Base-by-base conservation (phyloP, 371 early-diverging fungal species). In the Chytridium lagenaria region DNA sequence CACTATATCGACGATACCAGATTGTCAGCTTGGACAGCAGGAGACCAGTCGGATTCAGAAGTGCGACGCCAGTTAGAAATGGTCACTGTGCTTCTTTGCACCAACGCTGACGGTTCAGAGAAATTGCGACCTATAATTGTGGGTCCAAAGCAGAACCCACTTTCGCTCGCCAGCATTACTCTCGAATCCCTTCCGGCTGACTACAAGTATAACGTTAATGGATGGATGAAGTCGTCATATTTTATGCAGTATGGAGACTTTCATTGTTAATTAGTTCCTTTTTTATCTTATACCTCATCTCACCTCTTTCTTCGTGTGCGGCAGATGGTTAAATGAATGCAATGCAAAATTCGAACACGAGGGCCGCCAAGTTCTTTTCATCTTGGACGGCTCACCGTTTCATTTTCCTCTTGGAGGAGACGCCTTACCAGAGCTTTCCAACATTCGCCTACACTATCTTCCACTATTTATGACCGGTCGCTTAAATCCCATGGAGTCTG, bases 371-470 rank as follows among this genome's bases (percentile, higher is more conserved):
- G 55, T 52, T 22, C 26, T 52, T 7, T 5, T 52, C 5, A 23
- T 52, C 5, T 12, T 52, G 23, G 55, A 52, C 55, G 23, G 5
- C 23, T 10, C 55, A 15, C 55, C 55, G 12, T 52, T 15, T 26
- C 55, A 52, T 26, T 52, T n/a, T 52, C 55, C 55, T 5, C 55
- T 52, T 10, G 55, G 55, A 5, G 55, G 55, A 22, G 55, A 52
- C 5, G 55, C n/a, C 5, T 5, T 52, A 10, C 55, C 55, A 5
- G 5, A 12, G 26, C 23, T 52, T 5, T 52, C 55, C 12, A 12
- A 52, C 55, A 52, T 52, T 22, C 55, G 26, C n/a, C 55, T 52
- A 12, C 55, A 52, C 26, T 52, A 52, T 23, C 55, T 52, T 52
- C 55, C 55, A 22, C 5, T 52, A 26, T 52, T 26, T 52, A 12